Evolutionary conservation across 192 early-diverging fungal genomes (phyloP), one percentile per base, ranked within the genome.

Genomic region (Rhizophagus prolifer): DNA sequence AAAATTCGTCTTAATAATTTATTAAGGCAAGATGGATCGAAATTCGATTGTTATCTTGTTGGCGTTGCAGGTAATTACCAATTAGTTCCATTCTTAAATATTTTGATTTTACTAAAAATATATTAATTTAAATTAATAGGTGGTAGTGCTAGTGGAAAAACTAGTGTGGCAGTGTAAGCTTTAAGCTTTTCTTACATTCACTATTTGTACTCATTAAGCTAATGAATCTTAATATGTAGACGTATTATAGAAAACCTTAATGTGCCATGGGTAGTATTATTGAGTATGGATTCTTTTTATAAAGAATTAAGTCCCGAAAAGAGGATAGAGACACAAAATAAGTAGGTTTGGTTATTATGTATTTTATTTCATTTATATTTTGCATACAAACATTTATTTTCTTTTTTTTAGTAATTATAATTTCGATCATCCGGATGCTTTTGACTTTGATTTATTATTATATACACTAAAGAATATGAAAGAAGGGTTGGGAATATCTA

Each of bases 231-330:
- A 47, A 72, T 64, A 58, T 28, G 46, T 67, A 86, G 85, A 26
- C 83, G 90, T 61, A 93, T 94, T 69, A 85, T 91, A 62, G 90
- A 92, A 73, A 89, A 86, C 66, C 76, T 94, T 61, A 89, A 92
- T 72, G 90, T 92, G 1, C 93, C 92, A 26, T 94, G 93, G 94
- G 95, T 97, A 1, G 92, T 95, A 9, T 86, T 97, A 54, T 66
- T 98, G 63, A 95, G 92, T 72, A 98, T 97, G 96, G 97, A 98
- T 81, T 95, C 94, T 12, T 98, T 96, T 80, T 98, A 98, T 86
- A 95, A 94, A 72, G 81, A 86, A 23, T 87, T 98, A 79, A 91
- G 86, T 21, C 87, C 88, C 9, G 94, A 96, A 73, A 89, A 98
- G 78, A 83, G 83, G 76, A 80, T 72, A 31, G 79, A 82, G 26